Base-by-base conservation (phyloP, 176 grass and related monocot genomes). In the Tillandsia leiboldiana region DNA sequence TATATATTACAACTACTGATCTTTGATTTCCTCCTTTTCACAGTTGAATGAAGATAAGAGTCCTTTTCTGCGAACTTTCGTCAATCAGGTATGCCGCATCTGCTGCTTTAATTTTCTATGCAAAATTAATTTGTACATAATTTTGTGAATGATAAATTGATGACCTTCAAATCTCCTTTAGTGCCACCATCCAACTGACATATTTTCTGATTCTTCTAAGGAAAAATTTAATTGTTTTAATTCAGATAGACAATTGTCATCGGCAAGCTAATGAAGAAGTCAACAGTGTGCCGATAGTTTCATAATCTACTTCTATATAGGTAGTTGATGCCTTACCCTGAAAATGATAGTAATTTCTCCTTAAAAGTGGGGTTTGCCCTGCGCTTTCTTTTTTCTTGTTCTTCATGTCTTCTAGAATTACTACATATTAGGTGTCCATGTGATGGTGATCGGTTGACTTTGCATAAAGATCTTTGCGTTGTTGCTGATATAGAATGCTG, bases 31-130 rank as follows among this genome's bases (percentile, higher is more conserved):
- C 11, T 28, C 48, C 7, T 72, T 77, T 59, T 17, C 82, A 81
- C 83, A 99, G 95, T 88, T 99, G 78, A 99, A 99, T 83, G 85
- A 88, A 67, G 87, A 94, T 68, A 99, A 99, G 77, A 94, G 95
- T 77, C 95, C 95, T 62, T 99, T 94, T 73, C 95, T 94, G 80
- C 87, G 90, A 80, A 94, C 88, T 76, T 99, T 99, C 80, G 95
- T 99, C 51, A 99, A 99, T 70, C 95, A 99, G 90, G 95, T 99
- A 78, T 78, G 17, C 48, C 48, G 28, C 49, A 13, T 27, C 57
- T 26, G 48, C 53, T 56, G 67, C 10, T 61, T 50, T 51, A 1
- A 22, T 33, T 29, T 66, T 15, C 24, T 50, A 29, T 75, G 56
- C 9, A 61, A 15, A 61, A 61, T 20, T 61, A 61, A 61, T 61